Percentiles rank a stretch among this genome's conserved stretches.
These are phyloP conservation scores for Pythium scleroteichum DNA, from an alignment of 352 stramenopile genomes.

Conservation along the genomic window DNA sequence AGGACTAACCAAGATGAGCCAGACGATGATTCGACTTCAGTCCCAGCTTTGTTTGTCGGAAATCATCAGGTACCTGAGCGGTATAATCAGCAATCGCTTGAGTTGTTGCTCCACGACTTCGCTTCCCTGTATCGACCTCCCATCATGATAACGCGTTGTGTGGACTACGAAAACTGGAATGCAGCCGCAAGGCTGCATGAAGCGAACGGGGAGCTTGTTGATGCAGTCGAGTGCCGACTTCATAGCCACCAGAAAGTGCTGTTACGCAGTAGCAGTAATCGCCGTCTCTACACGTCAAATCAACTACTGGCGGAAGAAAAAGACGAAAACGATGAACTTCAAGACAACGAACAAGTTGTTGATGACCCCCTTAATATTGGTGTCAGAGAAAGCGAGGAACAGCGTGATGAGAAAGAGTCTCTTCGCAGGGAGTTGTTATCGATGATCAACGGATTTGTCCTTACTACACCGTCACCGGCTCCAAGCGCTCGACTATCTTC, in stretches of 20 bases:
- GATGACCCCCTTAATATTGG: not conserved
- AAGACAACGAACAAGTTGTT: slow-evolving; percentile 1
- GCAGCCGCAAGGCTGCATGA: slow-evolving; percentile 78
- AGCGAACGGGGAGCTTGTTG: slow-evolving; percentile 74
- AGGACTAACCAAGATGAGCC: slow-evolving; percentile 40
- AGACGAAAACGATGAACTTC: not conserved
- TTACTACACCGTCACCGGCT: slow-evolving; percentile 28
- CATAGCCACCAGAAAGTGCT: slow-evolving; percentile 52
- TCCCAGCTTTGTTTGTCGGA: slow-evolving; percentile 17
- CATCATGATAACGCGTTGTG: slow-evolving; percentile 72
- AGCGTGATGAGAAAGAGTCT: not conserved
- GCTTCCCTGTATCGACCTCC: slow-evolving; percentile 71
- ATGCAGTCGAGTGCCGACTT: slow-evolving; percentile 82
- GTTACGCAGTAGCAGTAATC: not conserved
- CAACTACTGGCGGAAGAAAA: not conserved
- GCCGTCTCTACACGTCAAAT: not conserved
- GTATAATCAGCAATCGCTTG: slow-evolving; percentile 31
- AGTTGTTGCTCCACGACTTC: slow-evolving; percentile 55
- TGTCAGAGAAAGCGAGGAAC: slow-evolving; percentile 25
- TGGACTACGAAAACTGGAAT: slow-evolving; percentile 84
- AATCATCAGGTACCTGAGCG: not conserved
- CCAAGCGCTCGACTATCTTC: not conserved
- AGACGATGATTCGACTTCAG: not conserved
- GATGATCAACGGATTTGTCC: slow-evolving; percentile 63
- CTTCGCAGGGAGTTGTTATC: slow-evolving; percentile 57